Conservation (phyloP, 2,329 filamentous ascomycete species). For the Epichloe uncinata region DNA sequence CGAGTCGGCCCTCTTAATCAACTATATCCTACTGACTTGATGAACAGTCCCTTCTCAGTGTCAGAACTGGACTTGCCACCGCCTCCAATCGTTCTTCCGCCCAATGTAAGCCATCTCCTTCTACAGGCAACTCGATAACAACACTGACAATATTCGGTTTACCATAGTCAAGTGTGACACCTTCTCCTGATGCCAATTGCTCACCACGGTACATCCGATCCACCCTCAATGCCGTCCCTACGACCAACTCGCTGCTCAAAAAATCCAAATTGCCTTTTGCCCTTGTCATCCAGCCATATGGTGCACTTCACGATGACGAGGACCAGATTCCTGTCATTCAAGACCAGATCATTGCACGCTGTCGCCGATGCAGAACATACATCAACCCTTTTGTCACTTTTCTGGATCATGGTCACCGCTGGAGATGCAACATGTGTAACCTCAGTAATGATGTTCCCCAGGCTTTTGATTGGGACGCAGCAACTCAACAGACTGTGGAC, state of each 20-base stretch:
- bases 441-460: slow-evolving; percentile 98
- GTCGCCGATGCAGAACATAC: slow-evolving; percentile 88
- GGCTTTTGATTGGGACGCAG: slow-evolving; percentile 95
- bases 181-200: slow-evolving; percentile 84
- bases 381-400: slow-evolving; percentile 98
- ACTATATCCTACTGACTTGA: slow-evolving; percentile 80
- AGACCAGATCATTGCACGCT: slow-evolving; percentile 94
- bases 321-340: slow-evolving; percentile 84
- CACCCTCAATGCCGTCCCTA: slow-evolving; percentile 86
- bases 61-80: slow-evolving; percentile 84
- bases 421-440: slow-evolving; percentile 99
- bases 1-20: slow-evolving; percentile 57
- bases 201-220: slow-evolving; percentile 89
- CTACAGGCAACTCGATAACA: not conserved
- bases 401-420: slow-evolving; percentile 90
- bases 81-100: slow-evolving; percentile 78
- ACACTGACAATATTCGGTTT: slow-evolving; percentile 22
- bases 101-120: slow-evolving; percentile 55
- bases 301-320: slow-evolving; percentile 81
- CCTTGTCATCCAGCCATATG: slow-evolving; percentile 91
- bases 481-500: slow-evolving; percentile 80
- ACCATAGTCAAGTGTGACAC: slow-evolving; percentile 69
- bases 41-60: slow-evolving; percentile 89
- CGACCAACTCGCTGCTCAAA: slow-evolving; percentile 88
- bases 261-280: slow-evolving; percentile 95